Base-by-base conservation (phyloP, 192 early-diverging fungal genomes). In the Chytriomyces hyalinus region DNA sequence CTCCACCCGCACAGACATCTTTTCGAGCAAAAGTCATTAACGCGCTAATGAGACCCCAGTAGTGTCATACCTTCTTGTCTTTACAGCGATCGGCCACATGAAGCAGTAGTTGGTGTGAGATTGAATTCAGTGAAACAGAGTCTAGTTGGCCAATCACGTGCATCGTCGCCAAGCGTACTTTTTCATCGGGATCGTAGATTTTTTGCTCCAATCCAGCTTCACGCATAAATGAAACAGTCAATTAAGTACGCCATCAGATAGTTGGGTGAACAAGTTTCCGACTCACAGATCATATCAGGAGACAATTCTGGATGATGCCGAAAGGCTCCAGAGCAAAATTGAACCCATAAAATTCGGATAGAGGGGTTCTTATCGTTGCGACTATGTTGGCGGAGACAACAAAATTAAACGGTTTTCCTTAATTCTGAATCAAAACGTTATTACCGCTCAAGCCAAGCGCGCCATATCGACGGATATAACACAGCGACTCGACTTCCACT, bases 141-240 rank as follows among this genome's bases (percentile, higher is more conserved):
- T 95, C 93, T 4, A 77, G 65, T 63, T 86, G 75, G 6, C 88
- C 89, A 17, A 98, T 80, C 8, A 90, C 78, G 75, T 88, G 89
- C 73, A 94, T 91, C 1, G 88, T 89, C 5, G 90, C 88, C 49
- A 87, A 77, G 11, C 97, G 91, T 17, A 99, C 95, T 72, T 94
- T 94, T 44, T 99, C 96, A 71, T 99, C 97, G 1, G 95, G 93
- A 80, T 99, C 97, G 7, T 88, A 80, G 61, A 95, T 76, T 80
- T 94, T 96, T 59, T 88, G 85, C 45, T 76, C 84, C 7, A 95
- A 70, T 36, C 82, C 81, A 2, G 84, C 93, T 92, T 72, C 45
- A 10, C 28, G 61, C 20, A 57, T 45, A 51, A 59, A 81, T 51
- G 53, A 60, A 48, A 64, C 7, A 43, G 53, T 64, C 62, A 64